Evolutionary conservation across 257 asterid genomes (phyloP).

Genomic region (Plectranthus barbatus): DNA sequence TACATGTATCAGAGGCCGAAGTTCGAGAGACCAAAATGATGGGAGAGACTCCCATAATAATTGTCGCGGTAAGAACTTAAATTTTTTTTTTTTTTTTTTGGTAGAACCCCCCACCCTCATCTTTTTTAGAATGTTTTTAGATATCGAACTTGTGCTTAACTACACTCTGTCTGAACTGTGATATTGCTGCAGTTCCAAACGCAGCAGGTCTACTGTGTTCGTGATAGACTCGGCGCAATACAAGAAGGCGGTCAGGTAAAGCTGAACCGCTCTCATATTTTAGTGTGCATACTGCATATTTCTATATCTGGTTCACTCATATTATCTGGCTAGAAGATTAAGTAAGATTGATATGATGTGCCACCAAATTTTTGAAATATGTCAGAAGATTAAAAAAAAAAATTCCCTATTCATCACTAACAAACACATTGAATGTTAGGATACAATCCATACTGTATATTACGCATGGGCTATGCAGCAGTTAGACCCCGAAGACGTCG

Average conservation of each 20-base stretch:
- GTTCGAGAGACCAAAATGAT: constrained; percentile 91
- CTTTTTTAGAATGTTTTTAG: too few relatives aligned
- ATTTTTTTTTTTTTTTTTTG: too few relatives aligned
- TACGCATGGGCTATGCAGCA: constrained; percentile 99
- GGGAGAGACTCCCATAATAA: constrained; percentile 91
- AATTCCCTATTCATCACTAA: too few relatives aligned
- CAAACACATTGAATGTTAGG: constrained; percentile 38
- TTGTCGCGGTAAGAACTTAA: constrained; percentile 47
- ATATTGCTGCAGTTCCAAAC: constrained; percentile 71
- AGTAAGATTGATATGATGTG: too few relatives aligned
- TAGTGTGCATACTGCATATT: too few relatives aligned
- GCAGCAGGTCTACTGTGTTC: constrained; percentile 84
- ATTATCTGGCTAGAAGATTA: too few relatives aligned
- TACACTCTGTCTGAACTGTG: not conserved
- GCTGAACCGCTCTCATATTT: not conserved
- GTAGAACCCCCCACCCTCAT: too few relatives aligned
- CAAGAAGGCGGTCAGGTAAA: constrained; percentile 92
- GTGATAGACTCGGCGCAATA: constrained; percentile 67
- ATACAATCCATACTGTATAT: constrained; percentile 81
- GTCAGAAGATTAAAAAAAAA: too few relatives aligned
- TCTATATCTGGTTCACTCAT: too few relatives aligned
- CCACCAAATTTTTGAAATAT: too few relatives aligned
- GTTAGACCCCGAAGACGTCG: constrained; percentile 68
- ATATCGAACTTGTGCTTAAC: too few relatives aligned
- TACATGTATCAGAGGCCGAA: constrained; percentile 82